Percentiles rank a stretch among this genome's conserved stretches.
phyloP scores from a whole-genome alignment of 2,329 filamentous ascomycete genomes.

The Fusarium pseudoanthophilum region DNA sequence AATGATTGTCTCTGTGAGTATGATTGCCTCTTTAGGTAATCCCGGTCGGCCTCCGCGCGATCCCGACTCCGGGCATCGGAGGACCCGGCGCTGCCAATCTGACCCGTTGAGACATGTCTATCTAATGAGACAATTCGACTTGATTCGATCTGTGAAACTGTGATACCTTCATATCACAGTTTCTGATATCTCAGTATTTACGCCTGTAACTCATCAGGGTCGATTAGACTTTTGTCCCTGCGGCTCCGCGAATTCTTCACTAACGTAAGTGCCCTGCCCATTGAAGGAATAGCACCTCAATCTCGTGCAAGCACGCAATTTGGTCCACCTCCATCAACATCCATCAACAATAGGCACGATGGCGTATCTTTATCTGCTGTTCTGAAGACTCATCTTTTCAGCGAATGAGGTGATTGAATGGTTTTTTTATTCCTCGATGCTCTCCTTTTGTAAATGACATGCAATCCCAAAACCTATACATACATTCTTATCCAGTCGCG shows the following conservation, averaged over 20 bases:
- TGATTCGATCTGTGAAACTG: neutral
- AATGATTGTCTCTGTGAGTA: slow-evolving; percentile 28
- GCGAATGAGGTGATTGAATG: slow-evolving; percentile 2
- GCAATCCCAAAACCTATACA: neutral
- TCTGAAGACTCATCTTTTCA: slow-evolving; percentile 5
- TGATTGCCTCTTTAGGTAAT: slow-evolving; percentile 36
- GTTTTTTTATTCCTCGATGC: neutral
- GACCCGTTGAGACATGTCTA: neutral
- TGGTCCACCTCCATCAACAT: slow-evolving; percentile 32
- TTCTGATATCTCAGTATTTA: neutral
- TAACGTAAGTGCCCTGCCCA: slow-evolving; percentile 10
- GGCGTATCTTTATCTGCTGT: slow-evolving; percentile 10
- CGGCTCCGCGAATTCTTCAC: neutral
- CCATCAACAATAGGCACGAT: slow-evolving; percentile 29
- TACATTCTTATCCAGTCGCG: neutral
- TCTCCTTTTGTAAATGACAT: slow-evolving; percentile 1
- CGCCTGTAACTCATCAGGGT: neutral
- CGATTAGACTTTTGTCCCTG: neutral
- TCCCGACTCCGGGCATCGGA: slow-evolving; percentile 37
- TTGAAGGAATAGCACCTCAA: slow-evolving; percentile 3
- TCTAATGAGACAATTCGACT: neutral
- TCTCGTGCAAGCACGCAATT: slow-evolving; percentile 42
- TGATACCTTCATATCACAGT: neutral
- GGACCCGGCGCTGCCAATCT: slow-evolving; percentile 7
- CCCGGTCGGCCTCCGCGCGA: slow-evolving; percentile 37